Evolutionary conservation across 2,329 filamentous ascomycete genomes (phyloP).

Genomic region (Nemania sp.): DNA sequence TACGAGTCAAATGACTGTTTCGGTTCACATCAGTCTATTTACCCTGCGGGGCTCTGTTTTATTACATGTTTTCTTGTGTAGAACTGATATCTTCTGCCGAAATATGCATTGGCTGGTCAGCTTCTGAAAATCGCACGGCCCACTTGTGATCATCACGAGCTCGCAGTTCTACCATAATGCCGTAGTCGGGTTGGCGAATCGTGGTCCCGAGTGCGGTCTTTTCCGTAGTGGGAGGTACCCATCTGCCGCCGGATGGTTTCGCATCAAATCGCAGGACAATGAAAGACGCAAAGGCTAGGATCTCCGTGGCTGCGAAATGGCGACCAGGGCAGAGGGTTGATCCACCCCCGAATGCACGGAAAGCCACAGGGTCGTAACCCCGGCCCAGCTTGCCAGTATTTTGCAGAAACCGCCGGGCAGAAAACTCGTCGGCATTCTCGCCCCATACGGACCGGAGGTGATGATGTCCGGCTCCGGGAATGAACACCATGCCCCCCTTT

Average conservation of each 20-base stretch:
- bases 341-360: slow-evolving; percentile 10
- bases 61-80: too few relatives aligned
- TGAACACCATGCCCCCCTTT: slow-evolving; percentile 26
- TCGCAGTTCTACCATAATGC: too few relatives aligned
- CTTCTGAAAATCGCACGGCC: too few relatives aligned
- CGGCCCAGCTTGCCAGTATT: slow-evolving; percentile 6
- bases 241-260: too few relatives aligned
- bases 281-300: neutral
- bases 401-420: slow-evolving; percentile 22
- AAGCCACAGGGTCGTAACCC: slow-evolving; percentile 18
- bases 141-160: too few relatives aligned
- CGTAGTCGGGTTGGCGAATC: too few relatives aligned
- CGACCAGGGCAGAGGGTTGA: neutral
- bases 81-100: neutral
- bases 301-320: neutral
- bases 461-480: slow-evolving; percentile 14
- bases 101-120: too few relatives aligned
- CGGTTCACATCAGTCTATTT: too few relatives aligned
- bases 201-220: too few relatives aligned
- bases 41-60: too few relatives aligned
- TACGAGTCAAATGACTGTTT: too few relatives aligned
- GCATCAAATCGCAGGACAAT: neutral
- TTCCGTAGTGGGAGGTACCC: too few relatives aligned
- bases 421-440: slow-evolving; percentile 9
- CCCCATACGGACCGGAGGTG: slow-evolving; percentile 22